Base-by-base conservation (phyloP, 2,329 filamentous ascomycete species). In the Teratosphaeria destructans region DNA sequence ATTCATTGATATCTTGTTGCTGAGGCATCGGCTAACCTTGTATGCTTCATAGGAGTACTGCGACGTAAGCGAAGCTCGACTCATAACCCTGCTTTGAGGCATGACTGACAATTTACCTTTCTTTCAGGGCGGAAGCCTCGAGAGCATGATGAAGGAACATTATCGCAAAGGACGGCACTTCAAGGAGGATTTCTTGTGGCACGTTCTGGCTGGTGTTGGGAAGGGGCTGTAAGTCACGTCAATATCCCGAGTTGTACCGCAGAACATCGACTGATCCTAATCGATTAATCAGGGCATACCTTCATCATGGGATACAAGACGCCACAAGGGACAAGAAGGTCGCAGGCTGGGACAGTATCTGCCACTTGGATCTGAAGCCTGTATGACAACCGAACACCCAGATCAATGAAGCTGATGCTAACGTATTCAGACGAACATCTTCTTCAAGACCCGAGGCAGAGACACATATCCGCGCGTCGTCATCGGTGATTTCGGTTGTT, bases 221-320 rank as follows among this genome's bases (percentile, higher is more conserved):
- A 32, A 32, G 29, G 29, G 29, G 29, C 29, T 32, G 29, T 32
- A 5, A 32, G 29, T 32, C 29, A 32, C 7, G 29, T 7, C 29
- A 32, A 32, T 32, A 32, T 32, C 3, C 7, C 37, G 37, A n/a
- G 14, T 12, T 5, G 3, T n/a, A n/a, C 37, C 4, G 37, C 16
- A 12, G 16, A n/a, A 43, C 37, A 43, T 14, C 16, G 7, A 43
- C 37, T 43, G 37, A 43, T 7, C 16, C 11, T 43, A 12, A 14
- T 43, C 16, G 37, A 12, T 43, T 43, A 12, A 1, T n/a, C 2
- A 60, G 27, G 65, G 60, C 5, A 58, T 62, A 60, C 39, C 55
- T 64, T 87, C 66, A 67, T 37, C 54, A 61, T 29, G 66, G 66
- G 7, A 37, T 63, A 49, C 27, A 14, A 19, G 60, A 59, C 37